A percentile compares a stretch with the other conserved stretches of the same genome.
These are phyloP conservation scores for Aschersonia sp. DNA, from an alignment of 2,329 filamentous ascomycete genomes.

Conservation along the genomic window DNA sequence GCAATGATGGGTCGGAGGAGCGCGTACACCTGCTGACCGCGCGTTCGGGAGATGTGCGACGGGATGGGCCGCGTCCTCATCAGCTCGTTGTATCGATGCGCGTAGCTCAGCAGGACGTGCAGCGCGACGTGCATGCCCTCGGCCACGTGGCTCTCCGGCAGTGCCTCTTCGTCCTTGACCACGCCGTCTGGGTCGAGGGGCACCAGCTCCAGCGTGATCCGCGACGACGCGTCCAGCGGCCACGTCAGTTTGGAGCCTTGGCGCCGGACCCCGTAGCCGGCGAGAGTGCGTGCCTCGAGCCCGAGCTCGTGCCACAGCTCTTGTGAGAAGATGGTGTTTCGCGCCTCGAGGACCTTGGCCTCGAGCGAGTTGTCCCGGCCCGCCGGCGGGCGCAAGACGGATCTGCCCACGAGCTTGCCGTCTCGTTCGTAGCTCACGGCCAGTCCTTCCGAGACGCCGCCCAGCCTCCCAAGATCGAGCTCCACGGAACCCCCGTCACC, in stretches of 20 bases:
- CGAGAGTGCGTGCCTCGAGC: slow-evolving; percentile 61
- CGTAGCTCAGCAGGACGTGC: slow-evolving; percentile 62
- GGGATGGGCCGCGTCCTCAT: slow-evolving; percentile 46
- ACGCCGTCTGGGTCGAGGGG: slow-evolving; percentile 27
- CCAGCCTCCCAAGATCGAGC: slow-evolving; percentile 48
- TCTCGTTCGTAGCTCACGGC: slow-evolving; percentile 50
- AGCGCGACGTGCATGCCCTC: slow-evolving; percentile 53
- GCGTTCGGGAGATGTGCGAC: slow-evolving; percentile 20
- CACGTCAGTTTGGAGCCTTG: slow-evolving; percentile 43
- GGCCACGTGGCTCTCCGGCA: slow-evolving; percentile 37
- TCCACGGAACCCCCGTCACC: slow-evolving; percentile 59
- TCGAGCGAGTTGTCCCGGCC: slow-evolving; percentile 42
- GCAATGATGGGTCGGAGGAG: slow-evolving; percentile 38
- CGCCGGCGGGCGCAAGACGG: slow-evolving; percentile 33
- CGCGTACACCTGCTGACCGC: slow-evolving; percentile 27
- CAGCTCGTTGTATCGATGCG: slow-evolving; percentile 62
- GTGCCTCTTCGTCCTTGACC: slow-evolving; percentile 13
- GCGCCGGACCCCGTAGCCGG: slow-evolving; percentile 54
- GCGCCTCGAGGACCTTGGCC: slow-evolving; percentile 55
- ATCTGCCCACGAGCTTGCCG: slow-evolving; percentile 43
- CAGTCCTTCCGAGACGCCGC: slow-evolving; percentile 42
- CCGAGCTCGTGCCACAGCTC: slow-evolving; percentile 86
- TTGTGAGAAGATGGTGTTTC: slow-evolving; percentile 67
- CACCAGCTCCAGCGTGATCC: slow-evolving; percentile 53
- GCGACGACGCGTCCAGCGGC: slow-evolving; percentile 33